phyloP scores from a whole-genome alignment of 2,329 filamentous ascomycete genomes.

The Aspergillus bombycis region DNA sequence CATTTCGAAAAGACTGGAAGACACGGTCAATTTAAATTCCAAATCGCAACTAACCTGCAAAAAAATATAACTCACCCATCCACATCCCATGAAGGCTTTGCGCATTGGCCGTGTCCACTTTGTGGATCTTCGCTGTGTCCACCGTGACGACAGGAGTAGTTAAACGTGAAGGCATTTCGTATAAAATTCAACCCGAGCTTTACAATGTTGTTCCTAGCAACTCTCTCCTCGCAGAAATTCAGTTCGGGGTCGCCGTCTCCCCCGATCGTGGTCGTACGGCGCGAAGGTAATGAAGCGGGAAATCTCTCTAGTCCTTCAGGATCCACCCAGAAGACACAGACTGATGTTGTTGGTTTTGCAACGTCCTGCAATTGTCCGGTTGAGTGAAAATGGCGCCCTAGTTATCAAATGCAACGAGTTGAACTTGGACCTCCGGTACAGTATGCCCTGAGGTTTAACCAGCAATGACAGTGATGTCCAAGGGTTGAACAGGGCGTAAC shows the following conservation, averaged over 20 bases:
- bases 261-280: conserved; percentile 48
- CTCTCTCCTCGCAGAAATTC: conserved; percentile 9
- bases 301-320: conserved; percentile 23
- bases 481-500: conserved; percentile 4
- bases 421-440: conserved; percentile 1
- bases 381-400: conserved; percentile 21
- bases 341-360: conserved; percentile 21
- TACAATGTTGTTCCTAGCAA: conserved; percentile 6
- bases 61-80: conserved; percentile 71
- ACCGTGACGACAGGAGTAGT: conserved; percentile 87
- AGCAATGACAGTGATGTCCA: neutral
- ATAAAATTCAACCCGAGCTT: conserved; percentile 23
- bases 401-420: conserved; percentile 23
- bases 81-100: conserved; percentile 96
- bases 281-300: conserved; percentile 30
- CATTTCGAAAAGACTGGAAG: conserved; percentile 85
- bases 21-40: conserved; percentile 26
- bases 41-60: conserved; percentile 5
- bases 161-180: conserved; percentile 78
- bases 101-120: conserved; percentile 89
- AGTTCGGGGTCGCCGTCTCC: conserved; percentile 47
- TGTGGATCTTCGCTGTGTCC: conserved; percentile 88
- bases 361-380: conserved; percentile 23
- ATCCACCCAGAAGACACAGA: conserved; percentile 9
- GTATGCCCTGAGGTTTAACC: neutral